Base-by-base conservation (phyloP, 768 basidiomycete genomes). In the Boletus vermiculosoides region DNA sequence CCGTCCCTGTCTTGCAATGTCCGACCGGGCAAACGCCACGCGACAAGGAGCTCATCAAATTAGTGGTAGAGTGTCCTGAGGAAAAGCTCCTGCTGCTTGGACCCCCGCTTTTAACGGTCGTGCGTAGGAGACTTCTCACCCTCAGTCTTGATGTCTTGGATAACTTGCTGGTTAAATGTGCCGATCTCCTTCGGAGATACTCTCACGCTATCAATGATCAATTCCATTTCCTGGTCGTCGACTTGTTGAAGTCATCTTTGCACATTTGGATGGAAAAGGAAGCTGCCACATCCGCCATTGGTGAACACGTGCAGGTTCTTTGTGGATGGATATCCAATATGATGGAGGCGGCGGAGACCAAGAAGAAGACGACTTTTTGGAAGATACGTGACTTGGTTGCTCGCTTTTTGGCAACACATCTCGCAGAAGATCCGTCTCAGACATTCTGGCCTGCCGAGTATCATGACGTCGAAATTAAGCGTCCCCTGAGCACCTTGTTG, bases 331-430 rank as follows among this genome's bases (percentile, higher is more conserved):
- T 92, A 50, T 76, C 81, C 33, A 65, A 64, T 5, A 71, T 77
- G 55, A 68, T 86, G 45, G 63, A 61, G 46, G 72, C 72, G 11
- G 66, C 75, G 34, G 67, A 61, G 70, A 56, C 58, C 15, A 72
- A 60, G 51, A 74, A 73, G 18, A 74, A 78, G 45, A 66, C 85
- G 7, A 72, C 74, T 2, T 83, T 82, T 3, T 94, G 93, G 90
- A 77, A 74, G 52, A 76, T 86, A 30, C 83, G 92, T 34, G 86
- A 91, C 63, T 66, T 76, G 28, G 74, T 90, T 31, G 75, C 84
- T 44, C 75, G 77, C 33, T 89, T 96, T 67, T 71, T 94, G 46
- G 84, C 86, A 57, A 68, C 67, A 42, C 93, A 88, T 66, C 76
- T 94, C 22, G 63, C 65, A 12, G 65, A 75, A 49, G 88, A 93